phyloP scores from a whole-genome alignment of 2,329 filamentous ascomycete genomes.

The Trichoderma atrobrunneum region DNA sequence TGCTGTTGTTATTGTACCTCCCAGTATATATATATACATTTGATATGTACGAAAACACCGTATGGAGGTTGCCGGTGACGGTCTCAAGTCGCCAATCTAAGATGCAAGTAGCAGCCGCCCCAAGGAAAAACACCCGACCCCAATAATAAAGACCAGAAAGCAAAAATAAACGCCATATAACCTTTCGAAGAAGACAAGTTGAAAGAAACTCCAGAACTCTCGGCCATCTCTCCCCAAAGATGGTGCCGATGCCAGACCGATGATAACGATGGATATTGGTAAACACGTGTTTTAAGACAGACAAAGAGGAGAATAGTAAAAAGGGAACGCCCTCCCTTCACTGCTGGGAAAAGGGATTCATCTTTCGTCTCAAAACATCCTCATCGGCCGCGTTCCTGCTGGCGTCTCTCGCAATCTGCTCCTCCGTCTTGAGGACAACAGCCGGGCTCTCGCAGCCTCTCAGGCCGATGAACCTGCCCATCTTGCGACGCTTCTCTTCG shows the following conservation, averaged over 20 bases:
- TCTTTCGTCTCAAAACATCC: constrained; percentile 48
- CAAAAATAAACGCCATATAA: background rate
- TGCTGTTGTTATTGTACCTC: constrained; percentile 1
- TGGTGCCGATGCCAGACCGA: constrained; percentile 6
- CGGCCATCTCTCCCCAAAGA: background rate
- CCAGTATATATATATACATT: constrained; percentile 2
- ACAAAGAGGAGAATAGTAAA: background rate
- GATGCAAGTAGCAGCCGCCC: constrained; percentile 4
- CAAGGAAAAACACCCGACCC: background rate
- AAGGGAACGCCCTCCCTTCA: background rate
- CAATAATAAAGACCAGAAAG: background rate
- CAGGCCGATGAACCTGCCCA: constrained; percentile 72
- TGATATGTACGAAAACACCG: constrained; percentile 6
- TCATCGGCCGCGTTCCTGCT: constrained; percentile 42
- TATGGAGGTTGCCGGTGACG: constrained; percentile 4
- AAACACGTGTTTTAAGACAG: background rate
- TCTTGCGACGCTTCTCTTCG: constrained; percentile 68
- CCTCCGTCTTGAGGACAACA: constrained; percentile 40
- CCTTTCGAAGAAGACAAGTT: background rate
- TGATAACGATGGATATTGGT: background rate
- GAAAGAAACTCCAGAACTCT: background rate
- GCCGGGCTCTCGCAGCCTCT: constrained; percentile 50
- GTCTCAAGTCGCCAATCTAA: constrained; percentile 14
- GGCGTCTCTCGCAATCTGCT: constrained; percentile 47
- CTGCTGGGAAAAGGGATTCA: constrained; percentile 28